These are phyloP conservation scores for Lumnitzera racemosa DNA, from an alignment of 345 rosid species.

Conservation along the genomic window DNA sequence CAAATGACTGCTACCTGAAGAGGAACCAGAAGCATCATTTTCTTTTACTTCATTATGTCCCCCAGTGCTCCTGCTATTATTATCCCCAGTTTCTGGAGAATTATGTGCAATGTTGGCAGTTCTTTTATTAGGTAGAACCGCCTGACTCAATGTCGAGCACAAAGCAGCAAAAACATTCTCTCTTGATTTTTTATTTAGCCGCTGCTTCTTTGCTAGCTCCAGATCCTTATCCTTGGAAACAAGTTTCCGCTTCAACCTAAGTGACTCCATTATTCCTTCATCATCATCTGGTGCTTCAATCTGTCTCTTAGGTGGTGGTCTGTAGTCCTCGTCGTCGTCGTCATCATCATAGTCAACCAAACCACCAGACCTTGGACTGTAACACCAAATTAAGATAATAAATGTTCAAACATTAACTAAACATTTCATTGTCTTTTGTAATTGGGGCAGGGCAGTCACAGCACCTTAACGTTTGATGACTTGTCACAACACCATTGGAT, in stretches of 20 bases:
- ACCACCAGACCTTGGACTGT: slow-evolving; percentile 66
- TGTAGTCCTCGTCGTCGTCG: slow-evolving; percentile 89
- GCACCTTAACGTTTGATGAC: slow-evolving; percentile 55
- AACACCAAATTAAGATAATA: neutral
- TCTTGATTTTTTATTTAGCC: slow-evolving; percentile 52
- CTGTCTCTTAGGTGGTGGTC: slow-evolving; percentile 83
- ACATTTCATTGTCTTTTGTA: neutral
- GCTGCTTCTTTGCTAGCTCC: slow-evolving; percentile 54
- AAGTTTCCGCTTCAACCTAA: slow-evolving; percentile 62
- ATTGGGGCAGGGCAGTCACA: slow-evolving; percentile 7
- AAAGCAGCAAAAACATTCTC: slow-evolving; percentile 68
- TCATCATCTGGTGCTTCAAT: slow-evolving; percentile 55
- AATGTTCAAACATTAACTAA: neutral
- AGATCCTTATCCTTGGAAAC: slow-evolving; percentile 53
- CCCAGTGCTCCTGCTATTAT: slow-evolving; percentile 21
- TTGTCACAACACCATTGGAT: slow-evolving; percentile 70
- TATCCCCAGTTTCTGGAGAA: slow-evolving; percentile 21
- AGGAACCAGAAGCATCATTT: slow-evolving; percentile 23
- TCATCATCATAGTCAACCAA: slow-evolving; percentile 98
- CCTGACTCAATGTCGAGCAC: slow-evolving; percentile 81
- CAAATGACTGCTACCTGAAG: slow-evolving; percentile 13
- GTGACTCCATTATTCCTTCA: slow-evolving; percentile 51
- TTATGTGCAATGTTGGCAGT: slow-evolving; percentile 21
- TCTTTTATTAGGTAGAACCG: slow-evolving; percentile 69
- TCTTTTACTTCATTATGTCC: slow-evolving; percentile 13